phyloP scores from a whole-genome alignment of 768 basidiomycete species.

The Phallus indusiatus region DNA sequence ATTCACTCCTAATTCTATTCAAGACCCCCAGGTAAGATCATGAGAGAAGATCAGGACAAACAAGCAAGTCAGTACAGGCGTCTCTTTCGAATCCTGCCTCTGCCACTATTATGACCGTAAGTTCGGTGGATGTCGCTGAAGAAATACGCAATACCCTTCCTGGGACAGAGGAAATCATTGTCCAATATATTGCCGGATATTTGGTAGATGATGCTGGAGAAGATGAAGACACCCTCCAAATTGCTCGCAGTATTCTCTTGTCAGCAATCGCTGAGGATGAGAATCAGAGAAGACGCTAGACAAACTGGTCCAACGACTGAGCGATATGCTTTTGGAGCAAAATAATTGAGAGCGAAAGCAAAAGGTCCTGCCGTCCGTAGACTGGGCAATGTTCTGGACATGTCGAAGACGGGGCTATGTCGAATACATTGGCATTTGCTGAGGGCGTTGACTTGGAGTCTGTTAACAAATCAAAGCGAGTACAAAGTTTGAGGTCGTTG shows the following conservation, averaged over 20 bases:
- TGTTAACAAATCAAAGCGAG: constrained; percentile 89
- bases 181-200: constrained; percentile 82
- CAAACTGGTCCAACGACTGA: constrained; percentile 56
- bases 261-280: constrained; percentile 49
- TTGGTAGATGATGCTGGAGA: constrained; percentile 83
- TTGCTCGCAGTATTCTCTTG: constrained; percentile 63
- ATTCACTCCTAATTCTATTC: too few relatives aligned
- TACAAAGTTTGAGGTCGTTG: constrained; percentile 14
- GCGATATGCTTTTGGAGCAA: constrained; percentile 55
- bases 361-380: constrained; percentile 47
- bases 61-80: too few relatives aligned
- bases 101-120: not conserved
- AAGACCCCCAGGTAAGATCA: too few relatives aligned
- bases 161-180: constrained; percentile 75
- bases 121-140: constrained; percentile 61
- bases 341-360: constrained; percentile 47
- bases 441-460: constrained; percentile 87
- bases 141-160: constrained; percentile 63
- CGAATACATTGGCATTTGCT: constrained; percentile 66
- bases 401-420: constrained; percentile 75
- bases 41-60: too few relatives aligned
- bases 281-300: constrained; percentile 47
- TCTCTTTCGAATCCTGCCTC: not conserved
- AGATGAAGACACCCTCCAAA: constrained; percentile 77
- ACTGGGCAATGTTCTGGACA: constrained; percentile 80